Evolutionary conservation across 2,329 filamentous ascomycete species (phyloP).

Genomic region (Apiospora malaysiana): DNA sequence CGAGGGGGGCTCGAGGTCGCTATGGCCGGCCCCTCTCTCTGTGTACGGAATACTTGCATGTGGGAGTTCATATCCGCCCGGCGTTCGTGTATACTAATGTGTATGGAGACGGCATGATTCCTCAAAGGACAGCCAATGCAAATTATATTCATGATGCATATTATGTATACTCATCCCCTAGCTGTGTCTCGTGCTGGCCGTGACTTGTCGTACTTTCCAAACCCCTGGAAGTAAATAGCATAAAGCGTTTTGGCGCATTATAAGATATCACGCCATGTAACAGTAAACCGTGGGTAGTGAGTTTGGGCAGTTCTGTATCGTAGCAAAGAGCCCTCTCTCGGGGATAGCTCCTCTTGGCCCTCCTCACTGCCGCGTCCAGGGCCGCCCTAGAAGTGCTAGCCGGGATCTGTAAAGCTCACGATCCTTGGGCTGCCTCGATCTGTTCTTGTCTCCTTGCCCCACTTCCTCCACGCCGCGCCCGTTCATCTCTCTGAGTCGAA

Average conservation of each 20-base stretch:
- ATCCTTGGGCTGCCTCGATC: too few relatives aligned
- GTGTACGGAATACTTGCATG: slow-evolving; percentile 14
- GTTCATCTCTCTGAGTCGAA: too few relatives aligned
- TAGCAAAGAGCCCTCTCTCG: background rate
- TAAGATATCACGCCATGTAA: background rate
- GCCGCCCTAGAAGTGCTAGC: too few relatives aligned
- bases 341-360: background rate
- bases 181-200: background rate
- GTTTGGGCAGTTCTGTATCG: background rate
- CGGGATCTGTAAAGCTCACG: too few relatives aligned
- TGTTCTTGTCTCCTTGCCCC: too few relatives aligned
- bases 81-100: slow-evolving; percentile 17
- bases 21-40: background rate
- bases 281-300: background rate
- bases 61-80: slow-evolving; percentile 12
- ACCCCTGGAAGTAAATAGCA: background rate
- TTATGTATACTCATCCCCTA: background rate
- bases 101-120: slow-evolving; percentile 18
- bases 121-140: slow-evolving; percentile 12
- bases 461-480: too few relatives aligned
- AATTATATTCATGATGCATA: slow-evolving; percentile 7
- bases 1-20: background rate
- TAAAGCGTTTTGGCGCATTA: background rate
- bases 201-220: background rate
- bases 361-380: background rate